Evolutionary conservation across 768 basidiomycete genomes (phyloP), one percentile per base, ranked within the genome.

Genomic region (Vararia minispora): DNA sequence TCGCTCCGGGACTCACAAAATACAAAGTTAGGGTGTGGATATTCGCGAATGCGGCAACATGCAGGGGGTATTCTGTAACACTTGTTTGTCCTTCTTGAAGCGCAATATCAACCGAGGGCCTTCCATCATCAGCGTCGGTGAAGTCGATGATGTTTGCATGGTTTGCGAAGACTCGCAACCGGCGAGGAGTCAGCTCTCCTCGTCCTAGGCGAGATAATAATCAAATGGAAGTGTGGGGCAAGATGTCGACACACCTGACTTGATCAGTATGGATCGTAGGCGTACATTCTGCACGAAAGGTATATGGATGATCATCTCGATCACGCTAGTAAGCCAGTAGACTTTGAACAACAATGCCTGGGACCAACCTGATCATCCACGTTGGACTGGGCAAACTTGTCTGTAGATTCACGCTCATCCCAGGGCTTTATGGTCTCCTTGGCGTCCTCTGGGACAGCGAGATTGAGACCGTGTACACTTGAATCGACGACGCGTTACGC

Each of bases 261-360:
- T 89, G 39, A 90, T 59, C 14, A 88, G 52, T 5, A 90, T 54
- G 13, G 86, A 85, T 43, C 74, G 73, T 29, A 90, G 55, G 32
- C 83, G 68, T 18, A 89, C 86, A 50, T 77, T 81, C 54, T 87
- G 71, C 1, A 68, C 69, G 62, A 90, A 90, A 0, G 87, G 83
- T 33, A 90, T 58, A 55, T 87, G 84, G 43, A 90, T 66, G 50
- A 89, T 79, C 39, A 88, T 64, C 86, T 89, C 47, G 32, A 30
- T 25, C 25, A 37, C 29, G n/a, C 8, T 24, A n/a, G 21, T 14
- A 25, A 25, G 22, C 11, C 33, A 37, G 23, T 27, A 24, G 24
- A 10, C 28, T 11, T 13, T 35, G 7, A 16, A 13, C 22, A 14
- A 31, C 22, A 32, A 25, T 25, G 9, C 26, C 28, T n/a, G 29